Evolutionary conservation across 768 basidiomycete species (phyloP), one percentile per base, ranked within the genome.

Genomic region (Hygrocybe punicea): DNA sequence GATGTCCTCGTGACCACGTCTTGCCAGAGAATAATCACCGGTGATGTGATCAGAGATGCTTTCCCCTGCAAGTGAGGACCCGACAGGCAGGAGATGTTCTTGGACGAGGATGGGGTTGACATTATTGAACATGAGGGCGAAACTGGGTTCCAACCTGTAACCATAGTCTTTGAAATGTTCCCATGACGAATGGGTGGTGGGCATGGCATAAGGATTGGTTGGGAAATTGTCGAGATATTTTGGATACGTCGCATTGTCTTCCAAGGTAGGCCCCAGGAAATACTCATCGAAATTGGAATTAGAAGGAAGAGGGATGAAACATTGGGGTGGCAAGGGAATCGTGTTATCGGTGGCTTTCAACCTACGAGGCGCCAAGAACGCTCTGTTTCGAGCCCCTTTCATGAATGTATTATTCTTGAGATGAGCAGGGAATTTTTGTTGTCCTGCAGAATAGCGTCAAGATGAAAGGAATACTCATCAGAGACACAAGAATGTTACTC

Each of bases 291-390:
- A 42, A 19, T 14, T 42, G 14, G 19, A 19, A 19, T 42, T 19
- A 42, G 14, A 14, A 19, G 40, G 40, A 42, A 42, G 40, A 19
- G 19, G 19, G 40, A 42, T 19, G 16, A 42, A 16, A 16, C 10
- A 10, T 19, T 42, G 40, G 16, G 5, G 16, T 19, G 40, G 40
- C 36, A 45, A 65, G 60, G 19, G 53, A 58, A 67, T 69, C 65
- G 58, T 29, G 29, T 29, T 29, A 29, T 8, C 8, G 29, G 29
- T 29, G 29, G 29, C 29, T 29, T 29, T 29, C 29, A 29, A 4
- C 29, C 29, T 29, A 29, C 29, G 29, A 29, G 4, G 29, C 8
- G 29, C 29, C 29, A 29, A 29, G 29, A 29, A 29, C 8, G 29
- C 29, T 29, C 29, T 29, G 29, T 29, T 29, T 4, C 29, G 29